These are phyloP conservation scores for Stygiomarasmius scandens DNA, from an alignment of 1,284 basidiomycete species.

Conservation along the genomic window DNA sequence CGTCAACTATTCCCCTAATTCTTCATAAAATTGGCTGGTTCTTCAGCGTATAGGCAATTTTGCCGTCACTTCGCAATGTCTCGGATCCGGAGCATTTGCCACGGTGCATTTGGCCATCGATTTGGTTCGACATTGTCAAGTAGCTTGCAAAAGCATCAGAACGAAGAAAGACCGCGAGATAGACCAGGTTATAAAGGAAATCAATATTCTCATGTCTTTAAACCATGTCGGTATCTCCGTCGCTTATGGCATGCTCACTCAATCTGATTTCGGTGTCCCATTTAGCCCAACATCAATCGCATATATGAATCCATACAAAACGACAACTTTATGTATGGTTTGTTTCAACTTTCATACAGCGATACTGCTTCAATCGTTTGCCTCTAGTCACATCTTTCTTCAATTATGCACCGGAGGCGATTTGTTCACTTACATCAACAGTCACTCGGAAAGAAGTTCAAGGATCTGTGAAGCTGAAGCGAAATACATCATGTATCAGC, in stretches of 20 bases:
- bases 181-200: constrained; percentile 73
- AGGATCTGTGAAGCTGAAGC: constrained; percentile 76
- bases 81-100: constrained; percentile 81
- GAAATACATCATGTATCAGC: constrained; percentile 83
- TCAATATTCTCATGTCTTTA: constrained; percentile 68
- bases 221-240: constrained; percentile 57
- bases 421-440: constrained; percentile 78
- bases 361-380: not conserved
- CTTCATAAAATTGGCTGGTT: constrained; percentile 5
- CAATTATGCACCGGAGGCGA: constrained; percentile 79
- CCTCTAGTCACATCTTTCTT: constrained; percentile 69
- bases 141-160: constrained; percentile 82
- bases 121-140: constrained; percentile 62
- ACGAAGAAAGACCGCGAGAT: constrained; percentile 58
- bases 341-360: constrained; percentile 6
- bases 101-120: constrained; percentile 79
- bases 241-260: no score
- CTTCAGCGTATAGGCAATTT: constrained; percentile 57
- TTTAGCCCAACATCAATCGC: constrained; percentile 79
- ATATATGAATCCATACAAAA: constrained; percentile 72
- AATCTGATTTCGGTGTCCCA: not conserved
- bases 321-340: constrained; percentile 57
- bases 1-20: constrained; percentile 1
- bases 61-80: constrained; percentile 70
- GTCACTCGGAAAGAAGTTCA: constrained; percentile 49